A percentile compares a stretch with the other conserved stretches of the same genome.
Evolutionary conservation across 78 protist species (phyloP).

Genomic region (Dictyostelium purpureum): DNA sequence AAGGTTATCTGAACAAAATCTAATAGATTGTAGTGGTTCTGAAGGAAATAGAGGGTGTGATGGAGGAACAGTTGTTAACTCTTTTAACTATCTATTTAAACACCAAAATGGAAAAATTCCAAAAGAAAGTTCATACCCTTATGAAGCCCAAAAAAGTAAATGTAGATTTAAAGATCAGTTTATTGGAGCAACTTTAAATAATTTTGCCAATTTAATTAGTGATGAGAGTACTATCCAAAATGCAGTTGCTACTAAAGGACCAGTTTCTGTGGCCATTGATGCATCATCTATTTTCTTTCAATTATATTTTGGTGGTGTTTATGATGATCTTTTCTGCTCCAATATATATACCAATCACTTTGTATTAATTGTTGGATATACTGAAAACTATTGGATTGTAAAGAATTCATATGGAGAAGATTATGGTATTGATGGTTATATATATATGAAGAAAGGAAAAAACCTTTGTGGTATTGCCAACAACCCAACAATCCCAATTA

Average conservation of each 20-base stretch:
- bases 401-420: constrained; percentile 71
- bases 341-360: constrained; percentile 81
- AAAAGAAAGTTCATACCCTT: too few species aligned
- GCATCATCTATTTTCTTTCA: constrained; percentile 86
- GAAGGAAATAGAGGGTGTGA: constrained; percentile 78
- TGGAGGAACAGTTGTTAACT: too few species aligned
- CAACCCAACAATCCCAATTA: too few species aligned
- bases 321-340: constrained; percentile 66
- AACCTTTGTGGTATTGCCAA: constrained; percentile 69
- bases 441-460: constrained; percentile 31
- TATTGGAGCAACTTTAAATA: too few species aligned
- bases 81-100: too few species aligned
- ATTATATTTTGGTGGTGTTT: constrained; percentile 86
- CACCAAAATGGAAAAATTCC: too few species aligned
- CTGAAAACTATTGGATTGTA: constrained; percentile 49
- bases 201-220: too few species aligned
- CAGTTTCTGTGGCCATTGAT: constrained; percentile 91
- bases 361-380: constrained; percentile 89
- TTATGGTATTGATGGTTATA: constrained; percentile 78
- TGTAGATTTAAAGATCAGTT: too few species aligned
- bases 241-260: too few species aligned
- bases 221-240: too few species aligned
- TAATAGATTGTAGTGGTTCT: constrained; percentile 76
- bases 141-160: too few species aligned
- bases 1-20: constrained; percentile 88